These are phyloP conservation scores for Penicillium janthinellum DNA, from an alignment of 2,329 filamentous ascomycete genomes.

Conservation along the genomic window DNA sequence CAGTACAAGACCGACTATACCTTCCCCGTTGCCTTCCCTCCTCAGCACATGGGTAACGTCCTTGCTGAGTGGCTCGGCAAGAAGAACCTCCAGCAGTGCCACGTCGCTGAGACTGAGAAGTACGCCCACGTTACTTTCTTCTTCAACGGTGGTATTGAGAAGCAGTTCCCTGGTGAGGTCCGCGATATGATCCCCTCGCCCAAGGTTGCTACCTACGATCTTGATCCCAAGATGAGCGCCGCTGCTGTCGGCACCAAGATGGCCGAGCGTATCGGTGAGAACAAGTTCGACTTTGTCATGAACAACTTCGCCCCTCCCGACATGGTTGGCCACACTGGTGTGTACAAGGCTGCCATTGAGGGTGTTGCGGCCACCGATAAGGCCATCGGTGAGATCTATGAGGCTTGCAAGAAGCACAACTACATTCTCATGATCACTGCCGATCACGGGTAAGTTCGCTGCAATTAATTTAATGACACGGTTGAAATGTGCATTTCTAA, in stretches of 20 bases:
- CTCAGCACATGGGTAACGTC: conserved; percentile 97
- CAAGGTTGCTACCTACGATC: conserved; percentile 93
- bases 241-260: conserved; percentile 87
- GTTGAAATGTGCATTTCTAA: conserved; percentile 21
- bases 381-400: conserved; percentile 89
- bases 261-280: conserved; percentile 79
- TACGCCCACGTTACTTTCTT: conserved; percentile 99
- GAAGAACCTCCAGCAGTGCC: conserved; percentile 87
- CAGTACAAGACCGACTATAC: conserved; percentile 95
- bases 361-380: conserved; percentile 85
- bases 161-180: conserved; percentile 87
- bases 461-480: not conserved
- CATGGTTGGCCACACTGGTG: conserved; percentile 98
- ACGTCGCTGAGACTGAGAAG: conserved; percentile 98
- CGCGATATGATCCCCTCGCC: conserved; percentile 94
- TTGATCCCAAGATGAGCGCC: conserved; percentile 94
- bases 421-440: conserved; percentile 95
- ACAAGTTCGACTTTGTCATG: conserved; percentile 95
- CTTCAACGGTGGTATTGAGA: conserved; percentile 98
- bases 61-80: conserved; percentile 94
- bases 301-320: conserved; percentile 99
- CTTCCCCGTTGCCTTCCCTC: conserved; percentile 88
- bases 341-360: conserved; percentile 90
- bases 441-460: conserved; percentile 73
- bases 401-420: conserved; percentile 88